A percentile compares a stretch with the other conserved stretches of the same genome.
These are phyloP conservation scores for Suillus weaverae DNA, from an alignment of 768 basidiomycete species.

Conservation along the genomic window DNA sequence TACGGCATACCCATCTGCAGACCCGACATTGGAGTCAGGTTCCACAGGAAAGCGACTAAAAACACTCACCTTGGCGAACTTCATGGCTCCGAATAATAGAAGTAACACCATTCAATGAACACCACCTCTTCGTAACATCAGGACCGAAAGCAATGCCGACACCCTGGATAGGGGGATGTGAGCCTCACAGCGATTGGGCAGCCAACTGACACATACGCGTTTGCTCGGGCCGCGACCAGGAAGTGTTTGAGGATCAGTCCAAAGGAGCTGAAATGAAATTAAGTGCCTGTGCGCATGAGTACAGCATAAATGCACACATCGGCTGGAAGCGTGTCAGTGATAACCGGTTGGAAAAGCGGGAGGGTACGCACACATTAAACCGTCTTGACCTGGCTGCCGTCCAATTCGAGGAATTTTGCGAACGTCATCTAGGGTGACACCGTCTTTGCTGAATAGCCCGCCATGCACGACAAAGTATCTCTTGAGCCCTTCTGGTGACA, in stretches of 20 bases:
- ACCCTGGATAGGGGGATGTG: slow-evolving; percentile 51
- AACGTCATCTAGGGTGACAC: slow-evolving; percentile 92
- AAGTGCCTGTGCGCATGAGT: slow-evolving; percentile 5
- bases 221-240: slow-evolving; percentile 95
- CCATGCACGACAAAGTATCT: slow-evolving; percentile 96
- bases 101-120: slow-evolving; percentile 79
- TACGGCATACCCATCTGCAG: slow-evolving; percentile 84
- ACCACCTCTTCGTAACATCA: slow-evolving; percentile 90
- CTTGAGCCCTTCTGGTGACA: slow-evolving; percentile 80
- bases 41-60: slow-evolving; percentile 1
- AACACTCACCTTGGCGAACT: slow-evolving; percentile 77
- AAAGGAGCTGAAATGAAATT: slow-evolving; percentile 60
- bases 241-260: slow-evolving; percentile 93
- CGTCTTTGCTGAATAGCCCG: slow-evolving; percentile 93
- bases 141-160: slow-evolving; percentile 97
- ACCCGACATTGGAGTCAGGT: slow-evolving; percentile 8
- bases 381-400: slow-evolving; percentile 90
- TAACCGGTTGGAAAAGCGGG: slow-evolving; percentile 1
- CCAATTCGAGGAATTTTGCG: slow-evolving; percentile 85
- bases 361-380: slow-evolving; percentile 79
- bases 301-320: slow-evolving; percentile 46
- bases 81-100: slow-evolving; percentile 95
- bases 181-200: slow-evolving; percentile 1
- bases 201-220: slow-evolving; percentile 54
- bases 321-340: slow-evolving; percentile 39